Percentiles rank a stretch among this genome's conserved stretches.
These are phyloP conservation scores for Grammothele lineata DNA, from an alignment of 768 basidiomycete genomes.

Conservation along the genomic window DNA sequence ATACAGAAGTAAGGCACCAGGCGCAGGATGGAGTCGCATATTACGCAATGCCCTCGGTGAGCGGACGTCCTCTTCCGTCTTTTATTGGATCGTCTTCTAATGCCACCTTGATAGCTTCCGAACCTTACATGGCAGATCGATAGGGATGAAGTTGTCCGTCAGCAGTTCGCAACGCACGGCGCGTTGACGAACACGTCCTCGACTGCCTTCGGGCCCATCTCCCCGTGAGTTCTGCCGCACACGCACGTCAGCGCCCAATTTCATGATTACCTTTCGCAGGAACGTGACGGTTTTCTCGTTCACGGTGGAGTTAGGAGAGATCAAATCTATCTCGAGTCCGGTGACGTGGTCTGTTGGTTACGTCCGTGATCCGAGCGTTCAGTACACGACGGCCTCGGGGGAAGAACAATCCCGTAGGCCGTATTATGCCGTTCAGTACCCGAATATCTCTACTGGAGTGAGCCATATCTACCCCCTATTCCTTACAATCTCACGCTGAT, in stretches of 20 bases:
- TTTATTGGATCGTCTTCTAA: not conserved
- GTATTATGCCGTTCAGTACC: constrained; percentile 2
- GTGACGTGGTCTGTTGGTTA: constrained; percentile 24
- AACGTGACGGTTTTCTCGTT: constrained; percentile 20
- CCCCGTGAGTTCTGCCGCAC: no score
- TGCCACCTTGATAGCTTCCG: not conserved
- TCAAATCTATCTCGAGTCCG: constrained; percentile 11
- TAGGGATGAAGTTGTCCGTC: not conserved
- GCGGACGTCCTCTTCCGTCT: not conserved
- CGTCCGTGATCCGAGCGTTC: constrained; percentile 21
- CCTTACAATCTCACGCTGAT: no score
- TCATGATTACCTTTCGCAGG: not conserved
- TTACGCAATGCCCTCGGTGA: not conserved
- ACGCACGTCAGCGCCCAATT: no score
- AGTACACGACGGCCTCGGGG: constrained; percentile 14
- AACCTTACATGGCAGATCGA: not conserved
- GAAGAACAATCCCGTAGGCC: constrained; percentile 10
- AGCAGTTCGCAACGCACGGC: not conserved
- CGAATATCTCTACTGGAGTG: not conserved
- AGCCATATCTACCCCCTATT: no score
- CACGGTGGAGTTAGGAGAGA: constrained; percentile 20
- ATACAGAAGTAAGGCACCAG: not conserved
- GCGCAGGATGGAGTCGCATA: not conserved
- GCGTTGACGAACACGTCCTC: not conserved
- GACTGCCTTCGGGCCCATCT: not conserved